Conservation (phyloP, 495 filamentous ascomycete species). For the Mytilinidion resinicola region DNA sequence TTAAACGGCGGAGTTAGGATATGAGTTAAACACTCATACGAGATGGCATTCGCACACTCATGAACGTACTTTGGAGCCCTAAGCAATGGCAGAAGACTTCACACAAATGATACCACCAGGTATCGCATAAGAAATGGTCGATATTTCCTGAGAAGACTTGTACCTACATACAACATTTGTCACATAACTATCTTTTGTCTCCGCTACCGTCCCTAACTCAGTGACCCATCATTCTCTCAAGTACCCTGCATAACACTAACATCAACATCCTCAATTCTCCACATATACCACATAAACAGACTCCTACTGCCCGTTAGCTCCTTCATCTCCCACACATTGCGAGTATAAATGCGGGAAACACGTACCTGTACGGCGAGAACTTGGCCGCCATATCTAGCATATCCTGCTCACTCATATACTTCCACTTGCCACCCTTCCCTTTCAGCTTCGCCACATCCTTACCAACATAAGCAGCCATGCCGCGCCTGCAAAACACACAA, state of each 20-base stretch:
- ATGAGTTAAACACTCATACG: too few relatives aligned
- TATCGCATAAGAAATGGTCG: too few relatives aligned
- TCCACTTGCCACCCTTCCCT: conserved; percentile 81
- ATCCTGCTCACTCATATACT: conserved; percentile 90
- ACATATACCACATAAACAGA: conserved; percentile 90
- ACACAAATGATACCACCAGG: too few relatives aligned
- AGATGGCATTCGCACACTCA: too few relatives aligned
- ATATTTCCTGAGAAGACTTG: too few relatives aligned
- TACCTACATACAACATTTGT: too few relatives aligned
- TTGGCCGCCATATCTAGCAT: conserved; percentile 77
- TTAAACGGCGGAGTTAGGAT: too few relatives aligned
- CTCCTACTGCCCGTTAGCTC: conserved; percentile 43
- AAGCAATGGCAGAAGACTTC: too few relatives aligned
- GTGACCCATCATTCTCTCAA: neutral
- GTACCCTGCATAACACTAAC: conserved; percentile 52
- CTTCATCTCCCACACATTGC: neutral
- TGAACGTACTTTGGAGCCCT: too few relatives aligned
- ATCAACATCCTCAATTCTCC: conserved; percentile 74
- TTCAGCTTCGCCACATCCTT: conserved; percentile 79
- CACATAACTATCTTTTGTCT: too few relatives aligned
- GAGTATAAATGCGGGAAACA: conserved; percentile 30
- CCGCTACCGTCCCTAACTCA: too few relatives aligned
- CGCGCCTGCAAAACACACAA: conserved; percentile 46
- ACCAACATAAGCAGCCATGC: conserved; percentile 83
- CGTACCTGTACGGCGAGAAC: conserved; percentile 76